A percentile compares a stretch with the other conserved stretches of the same genome.
phyloP scores from a whole-genome alignment of 345 rosid species.

The Capsella bursapastoris region DNA sequence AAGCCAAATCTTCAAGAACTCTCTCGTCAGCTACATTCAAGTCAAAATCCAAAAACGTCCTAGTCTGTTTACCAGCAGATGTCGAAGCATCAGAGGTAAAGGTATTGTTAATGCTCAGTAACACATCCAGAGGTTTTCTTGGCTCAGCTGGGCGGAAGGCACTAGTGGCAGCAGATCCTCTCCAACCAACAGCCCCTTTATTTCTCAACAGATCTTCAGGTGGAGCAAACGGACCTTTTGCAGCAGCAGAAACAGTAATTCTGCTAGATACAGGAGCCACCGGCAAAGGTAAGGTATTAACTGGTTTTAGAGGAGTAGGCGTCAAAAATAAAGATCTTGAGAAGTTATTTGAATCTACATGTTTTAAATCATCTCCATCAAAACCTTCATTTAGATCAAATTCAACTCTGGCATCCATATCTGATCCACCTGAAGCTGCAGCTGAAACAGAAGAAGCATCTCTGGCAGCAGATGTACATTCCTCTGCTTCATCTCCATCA shows the following conservation, averaged over 20 bases:
- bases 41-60: slow-evolving; percentile 72
- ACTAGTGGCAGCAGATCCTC: slow-evolving; percentile 98
- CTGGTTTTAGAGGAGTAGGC: slow-evolving; percentile 51
- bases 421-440: slow-evolving; percentile 45
- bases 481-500: slow-evolving; percentile 59
- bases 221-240: slow-evolving; percentile 84
- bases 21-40: slow-evolving; percentile 86
- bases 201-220: slow-evolving; percentile 71
- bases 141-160: slow-evolving; percentile 98
- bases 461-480: slow-evolving; percentile 42
- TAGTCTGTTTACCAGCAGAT: slow-evolving; percentile 50
- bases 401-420: slow-evolving; percentile 61
- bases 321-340: slow-evolving; percentile 43
- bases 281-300: neutral
- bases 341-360: slow-evolving; percentile 50
- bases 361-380: slow-evolving; percentile 59
- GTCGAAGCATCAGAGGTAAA: slow-evolving; percentile 48
- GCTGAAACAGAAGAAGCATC: slow-evolving; percentile 43
- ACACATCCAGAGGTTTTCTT: slow-evolving; percentile 59
- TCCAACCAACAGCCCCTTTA: slow-evolving; percentile 86
- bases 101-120: slow-evolving; percentile 38
- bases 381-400: slow-evolving; percentile 93
- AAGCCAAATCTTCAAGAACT: slow-evolving; percentile 70
- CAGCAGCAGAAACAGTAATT: slow-evolving; percentile 85
- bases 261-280: slow-evolving; percentile 30